phyloP scores from a whole-genome alignment of 257 asterid genomes.

The Parsonsia alboflavescens region DNA sequence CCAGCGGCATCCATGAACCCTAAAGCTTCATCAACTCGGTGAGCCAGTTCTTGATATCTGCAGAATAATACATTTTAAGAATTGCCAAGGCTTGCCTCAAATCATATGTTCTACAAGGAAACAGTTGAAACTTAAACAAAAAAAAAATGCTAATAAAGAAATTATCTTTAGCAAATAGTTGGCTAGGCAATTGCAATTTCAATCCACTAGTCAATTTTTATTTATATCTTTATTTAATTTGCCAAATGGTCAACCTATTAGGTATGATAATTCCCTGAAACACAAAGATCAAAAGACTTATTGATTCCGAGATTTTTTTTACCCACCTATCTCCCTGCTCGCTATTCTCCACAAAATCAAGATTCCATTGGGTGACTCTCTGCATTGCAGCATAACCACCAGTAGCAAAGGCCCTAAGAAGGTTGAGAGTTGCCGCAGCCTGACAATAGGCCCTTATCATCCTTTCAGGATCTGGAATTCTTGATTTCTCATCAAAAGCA shows the following conservation, averaged over 20 bases:
- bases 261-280: constrained; percentile 2
- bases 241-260: neutral
- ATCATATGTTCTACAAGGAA: neutral
- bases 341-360: constrained; percentile 75
- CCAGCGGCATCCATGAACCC: constrained; percentile 92
- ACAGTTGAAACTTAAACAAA: neutral
- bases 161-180: neutral
- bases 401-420: constrained; percentile 77
- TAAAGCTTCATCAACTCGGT: constrained; percentile 81
- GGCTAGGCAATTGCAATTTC: neutral
- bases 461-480: constrained; percentile 78
- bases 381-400: constrained; percentile 94
- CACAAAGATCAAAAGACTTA: neutral
- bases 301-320: neutral
- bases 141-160: neutral
- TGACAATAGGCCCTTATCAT: constrained; percentile 80
- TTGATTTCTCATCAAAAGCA: constrained; percentile 52
- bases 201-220: neutral
- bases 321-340: constrained; percentile 84
- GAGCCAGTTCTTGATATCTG: constrained; percentile 82
- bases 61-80: constrained; percentile 6
- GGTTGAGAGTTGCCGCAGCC: constrained; percentile 82
- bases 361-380: constrained; percentile 84
- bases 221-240: neutral
- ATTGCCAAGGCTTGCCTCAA: neutral